phyloP scores from a whole-genome alignment of 805 yeast species.

The Barnettozyma californica region DNA sequence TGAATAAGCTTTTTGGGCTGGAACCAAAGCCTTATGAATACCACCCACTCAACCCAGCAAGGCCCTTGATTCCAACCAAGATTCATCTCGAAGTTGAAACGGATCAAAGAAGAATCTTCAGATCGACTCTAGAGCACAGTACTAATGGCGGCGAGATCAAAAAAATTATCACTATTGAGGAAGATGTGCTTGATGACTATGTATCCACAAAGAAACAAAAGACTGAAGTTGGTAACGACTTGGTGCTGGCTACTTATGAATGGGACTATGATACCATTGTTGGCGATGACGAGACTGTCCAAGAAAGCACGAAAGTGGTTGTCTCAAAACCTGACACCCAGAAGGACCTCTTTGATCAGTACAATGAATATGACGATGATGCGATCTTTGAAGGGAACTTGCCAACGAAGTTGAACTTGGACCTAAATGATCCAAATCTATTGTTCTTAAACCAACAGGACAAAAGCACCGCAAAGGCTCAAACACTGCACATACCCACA shows the following conservation, averaged over 20 bases:
- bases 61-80: constrained; percentile 49
- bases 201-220: constrained; percentile 13
- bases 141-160: constrained; percentile 9
- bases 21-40: constrained; percentile 49
- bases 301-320: not conserved
- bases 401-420: constrained; percentile 45
- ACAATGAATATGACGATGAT: constrained; percentile 56
- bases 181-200: constrained; percentile 11
- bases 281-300: constrained; percentile 30
- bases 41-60: constrained; percentile 29
- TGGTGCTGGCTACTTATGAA: constrained; percentile 64
- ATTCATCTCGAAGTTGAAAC: constrained; percentile 54
- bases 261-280: constrained; percentile 71
- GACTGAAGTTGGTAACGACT: constrained; percentile 36
- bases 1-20: constrained; percentile 64
- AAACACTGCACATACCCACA: constrained; percentile 37
- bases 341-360: constrained; percentile 3
- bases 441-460: constrained; percentile 50
- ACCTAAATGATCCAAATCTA: constrained; percentile 83
- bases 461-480: constrained; percentile 10
- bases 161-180: constrained; percentile 14
- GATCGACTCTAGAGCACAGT: constrained; percentile 23
- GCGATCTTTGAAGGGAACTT: constrained; percentile 67
- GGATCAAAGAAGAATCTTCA: constrained; percentile 54
- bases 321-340: constrained; percentile 6